Evolutionary conservation across 352 stramenopile genomes (phyloP).

Genomic region (Phytophthora foliorum): DNA sequence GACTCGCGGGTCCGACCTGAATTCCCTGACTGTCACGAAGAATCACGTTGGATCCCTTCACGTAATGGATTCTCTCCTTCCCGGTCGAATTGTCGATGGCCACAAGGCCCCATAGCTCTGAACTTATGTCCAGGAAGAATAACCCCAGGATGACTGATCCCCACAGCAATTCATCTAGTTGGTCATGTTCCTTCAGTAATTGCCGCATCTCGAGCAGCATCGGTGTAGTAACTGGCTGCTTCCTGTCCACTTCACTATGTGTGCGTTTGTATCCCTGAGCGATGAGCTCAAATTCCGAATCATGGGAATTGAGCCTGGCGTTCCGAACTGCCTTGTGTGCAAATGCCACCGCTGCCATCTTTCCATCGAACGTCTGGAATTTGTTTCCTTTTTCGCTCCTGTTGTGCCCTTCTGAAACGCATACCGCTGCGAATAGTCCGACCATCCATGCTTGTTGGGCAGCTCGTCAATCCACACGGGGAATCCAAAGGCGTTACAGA

Average conservation of each 20-base stretch:
- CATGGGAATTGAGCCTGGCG: too few species aligned
- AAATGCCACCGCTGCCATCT: too few species aligned
- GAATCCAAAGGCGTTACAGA: constrained; percentile 8
- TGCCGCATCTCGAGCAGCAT: constrained; percentile 34
- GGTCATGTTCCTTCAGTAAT: not conserved
- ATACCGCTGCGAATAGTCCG: not conserved
- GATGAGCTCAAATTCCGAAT: too few species aligned
- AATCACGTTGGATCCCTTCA: constrained; percentile 14
- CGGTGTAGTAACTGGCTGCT: constrained; percentile 45
- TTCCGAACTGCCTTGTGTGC: too few species aligned
- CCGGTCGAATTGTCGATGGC: not conserved
- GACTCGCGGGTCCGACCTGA: not conserved
- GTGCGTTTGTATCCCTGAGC: too few species aligned
- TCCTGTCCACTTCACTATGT: constrained; percentile 36
- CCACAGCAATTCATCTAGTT: not conserved
- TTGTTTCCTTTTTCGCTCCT: not conserved
- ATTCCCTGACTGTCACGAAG: not conserved
- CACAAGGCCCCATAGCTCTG: constrained; percentile 31
- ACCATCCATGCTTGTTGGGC: constrained; percentile 6
- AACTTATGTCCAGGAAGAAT: constrained; percentile 28
- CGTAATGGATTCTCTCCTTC: constrained; percentile 1
- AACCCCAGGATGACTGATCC: constrained; percentile 1
- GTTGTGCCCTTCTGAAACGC: constrained; percentile 1
- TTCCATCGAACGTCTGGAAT: too few species aligned
- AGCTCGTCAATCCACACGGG: not conserved